Evolutionary conservation across 768 basidiomycete species (phyloP).

Genomic region (Lactarius trivialis): DNA sequence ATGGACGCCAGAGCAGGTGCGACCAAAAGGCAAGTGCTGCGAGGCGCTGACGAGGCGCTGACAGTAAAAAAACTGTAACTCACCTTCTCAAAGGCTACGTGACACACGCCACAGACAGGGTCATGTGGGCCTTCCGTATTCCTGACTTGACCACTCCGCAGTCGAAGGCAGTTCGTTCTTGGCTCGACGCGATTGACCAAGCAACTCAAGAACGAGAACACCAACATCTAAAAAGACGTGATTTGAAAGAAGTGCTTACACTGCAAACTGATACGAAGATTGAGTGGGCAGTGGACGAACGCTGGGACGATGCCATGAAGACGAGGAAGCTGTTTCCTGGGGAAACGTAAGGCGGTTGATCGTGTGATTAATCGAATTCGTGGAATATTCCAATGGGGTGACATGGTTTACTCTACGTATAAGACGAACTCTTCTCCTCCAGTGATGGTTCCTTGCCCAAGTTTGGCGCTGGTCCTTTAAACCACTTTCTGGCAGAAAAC

Average conservation of each 20-base stretch:
- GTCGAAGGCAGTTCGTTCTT: slow-evolving; percentile 42
- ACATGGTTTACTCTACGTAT: background rate
- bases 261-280: slow-evolving; percentile 47
- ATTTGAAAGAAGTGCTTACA: slow-evolving; percentile 36
- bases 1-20: slow-evolving; percentile 59
- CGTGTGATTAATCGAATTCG: background rate
- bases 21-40: slow-evolving; percentile 42
- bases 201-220: slow-evolving; percentile 40
- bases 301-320: slow-evolving; percentile 47
- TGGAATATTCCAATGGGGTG: background rate
- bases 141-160: slow-evolving; percentile 45
- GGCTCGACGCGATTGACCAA: slow-evolving; percentile 46
- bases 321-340: slow-evolving; percentile 32
- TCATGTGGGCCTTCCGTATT: slow-evolving; percentile 53
- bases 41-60: background rate
- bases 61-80: background rate
- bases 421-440: background rate
- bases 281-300: slow-evolving; percentile 47
- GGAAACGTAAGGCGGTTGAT: slow-evolving; percentile 25
- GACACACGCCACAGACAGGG: slow-evolving; percentile 61
- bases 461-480: slow-evolving; percentile 56
- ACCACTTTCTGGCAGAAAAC: slow-evolving; percentile 68
- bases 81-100: slow-evolving; percentile 45
- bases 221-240: slow-evolving; percentile 26
- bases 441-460: slow-evolving; percentile 3